Evolutionary conservation across 768 basidiomycete species (phyloP), one percentile per base, ranked within the genome.

Genomic region (Mycena epipterygia): DNA sequence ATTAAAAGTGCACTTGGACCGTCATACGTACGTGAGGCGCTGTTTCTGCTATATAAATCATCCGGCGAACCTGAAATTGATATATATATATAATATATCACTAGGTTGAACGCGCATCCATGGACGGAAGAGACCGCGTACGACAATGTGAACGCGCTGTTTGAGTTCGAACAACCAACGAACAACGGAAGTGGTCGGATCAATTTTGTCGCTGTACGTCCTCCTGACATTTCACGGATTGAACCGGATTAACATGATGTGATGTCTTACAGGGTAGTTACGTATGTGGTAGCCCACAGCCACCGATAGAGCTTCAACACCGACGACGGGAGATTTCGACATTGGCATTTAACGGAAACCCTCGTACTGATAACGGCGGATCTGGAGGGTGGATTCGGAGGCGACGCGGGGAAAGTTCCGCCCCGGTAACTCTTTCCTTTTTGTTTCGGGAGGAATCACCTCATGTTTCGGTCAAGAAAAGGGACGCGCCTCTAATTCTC

Each of bases 41-140:
- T 57, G 5, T 35, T 29, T 49, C n/a, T 32, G 14, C 32, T 42
- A 32, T 51, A 37, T 57, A 61, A 51, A 44, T 49, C 56, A 35
- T 56, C 55, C 33, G 55, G 55, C 55, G 23, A 35, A 39, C 25
- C 55, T 56, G 23, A 55, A 48, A 21, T 51, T 23, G 27, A 60
- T 58, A 16, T 30, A 60, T 58, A 16, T 30, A 52, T 44, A 25
- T 32, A 9, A 9, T 9, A 41, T 27, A 55, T 48, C 27, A 29
- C 58, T 60, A 61, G 58, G 44, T 37, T 68, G 25, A 68, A 68
- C 52, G 37, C 67, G 27, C 58, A 59, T 3, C 59, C 59, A 17
- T 68, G 67, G 67, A 52, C 29, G 41, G 51, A 62, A 60, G 57
- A 67, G 11, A 30, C 66, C n/a, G 14, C 35, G 30, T 21, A 37